phyloP scores from a whole-genome alignment of 1,284 basidiomycete genomes.

The Anthracocystis setariae region DNA sequence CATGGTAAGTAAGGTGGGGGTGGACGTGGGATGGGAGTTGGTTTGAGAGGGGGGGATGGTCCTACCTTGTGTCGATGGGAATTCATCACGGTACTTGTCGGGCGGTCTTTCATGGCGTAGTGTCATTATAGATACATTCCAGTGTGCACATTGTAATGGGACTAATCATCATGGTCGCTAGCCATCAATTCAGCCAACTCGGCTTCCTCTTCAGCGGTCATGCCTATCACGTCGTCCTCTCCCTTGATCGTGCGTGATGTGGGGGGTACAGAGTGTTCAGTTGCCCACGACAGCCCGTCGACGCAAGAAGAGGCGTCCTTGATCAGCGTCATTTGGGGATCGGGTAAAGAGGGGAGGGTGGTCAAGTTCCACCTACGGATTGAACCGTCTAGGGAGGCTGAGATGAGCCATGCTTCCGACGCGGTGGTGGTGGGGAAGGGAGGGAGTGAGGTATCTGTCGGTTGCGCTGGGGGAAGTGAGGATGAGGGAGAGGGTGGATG shows the following conservation, averaged over 20 bases:
- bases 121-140: no score
- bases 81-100: no score
- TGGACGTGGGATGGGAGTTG: no score
- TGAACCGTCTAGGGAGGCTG: slow-evolving; percentile 51
- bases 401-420: slow-evolving; percentile 38
- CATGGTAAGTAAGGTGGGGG: no score
- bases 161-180: slow-evolving; percentile 16
- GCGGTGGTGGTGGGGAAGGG: not conserved
- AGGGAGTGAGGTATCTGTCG: no score
- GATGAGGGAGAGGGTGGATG: not conserved
- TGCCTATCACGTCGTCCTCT: slow-evolving; percentile 3
- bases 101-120: no score
- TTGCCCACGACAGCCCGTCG: no score
- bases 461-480: no score
- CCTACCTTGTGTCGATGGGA: no score
- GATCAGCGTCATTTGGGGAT: not conserved
- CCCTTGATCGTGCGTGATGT: not conserved
- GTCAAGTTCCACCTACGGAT: slow-evolving; percentile 45
- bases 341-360: not conserved
- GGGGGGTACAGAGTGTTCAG: slow-evolving; percentile 14
- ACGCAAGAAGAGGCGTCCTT: no score
- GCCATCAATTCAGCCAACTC: slow-evolving; percentile 55
- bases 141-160: no score
- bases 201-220: slow-evolving; percentile 61
- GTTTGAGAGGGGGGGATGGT: no score